Conservation (phyloP, 306 rosid genomes). For the Fagus sylvatica region DNA sequence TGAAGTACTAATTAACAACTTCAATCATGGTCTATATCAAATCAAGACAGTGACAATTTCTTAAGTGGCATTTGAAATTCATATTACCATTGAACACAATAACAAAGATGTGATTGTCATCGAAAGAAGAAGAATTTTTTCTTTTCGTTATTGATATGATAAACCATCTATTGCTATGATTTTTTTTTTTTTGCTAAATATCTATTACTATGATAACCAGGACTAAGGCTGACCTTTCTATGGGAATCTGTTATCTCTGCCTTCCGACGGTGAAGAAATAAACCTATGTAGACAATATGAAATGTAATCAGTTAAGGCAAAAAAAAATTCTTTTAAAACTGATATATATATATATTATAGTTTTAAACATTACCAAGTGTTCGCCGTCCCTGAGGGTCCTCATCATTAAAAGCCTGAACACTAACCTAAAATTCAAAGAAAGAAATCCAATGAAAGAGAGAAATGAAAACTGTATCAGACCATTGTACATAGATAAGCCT, state of each 20-base stretch:
- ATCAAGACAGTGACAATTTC: background rate
- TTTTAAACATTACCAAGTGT: slow-evolving; percentile 69
- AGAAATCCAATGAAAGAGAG: slow-evolving; percentile 8
- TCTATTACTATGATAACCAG: slow-evolving; percentile 21
- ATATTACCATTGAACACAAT: background rate
- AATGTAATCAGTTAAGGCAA: slow-evolving; percentile 13
- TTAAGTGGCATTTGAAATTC: background rate
- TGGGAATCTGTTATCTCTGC: slow-evolving; percentile 61
- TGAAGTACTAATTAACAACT: slow-evolving; percentile 14
- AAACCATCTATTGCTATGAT: slow-evolving; percentile 16
- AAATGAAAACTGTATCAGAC: slow-evolving; percentile 12
- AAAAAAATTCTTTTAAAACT: slow-evolving; percentile 7
- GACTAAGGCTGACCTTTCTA: slow-evolving; percentile 56
- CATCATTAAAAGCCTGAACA: slow-evolving; percentile 95
- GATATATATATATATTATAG: slow-evolving; percentile 15
- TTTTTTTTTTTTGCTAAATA: background rate
- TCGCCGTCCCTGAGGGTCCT: slow-evolving; percentile 92
- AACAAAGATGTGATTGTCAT: background rate
- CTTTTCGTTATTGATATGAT: slow-evolving; percentile 5
- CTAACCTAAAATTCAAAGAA: slow-evolving; percentile 68
- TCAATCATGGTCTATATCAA: background rate
- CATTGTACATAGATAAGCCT: slow-evolving; percentile 10
- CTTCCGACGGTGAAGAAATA: slow-evolving; percentile 90
- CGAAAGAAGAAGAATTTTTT: background rate
- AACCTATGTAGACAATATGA: slow-evolving; percentile 53